Base-by-base conservation (phyloP, 1,284 basidiomycete genomes). In the Trichosporon sp. region DNA sequence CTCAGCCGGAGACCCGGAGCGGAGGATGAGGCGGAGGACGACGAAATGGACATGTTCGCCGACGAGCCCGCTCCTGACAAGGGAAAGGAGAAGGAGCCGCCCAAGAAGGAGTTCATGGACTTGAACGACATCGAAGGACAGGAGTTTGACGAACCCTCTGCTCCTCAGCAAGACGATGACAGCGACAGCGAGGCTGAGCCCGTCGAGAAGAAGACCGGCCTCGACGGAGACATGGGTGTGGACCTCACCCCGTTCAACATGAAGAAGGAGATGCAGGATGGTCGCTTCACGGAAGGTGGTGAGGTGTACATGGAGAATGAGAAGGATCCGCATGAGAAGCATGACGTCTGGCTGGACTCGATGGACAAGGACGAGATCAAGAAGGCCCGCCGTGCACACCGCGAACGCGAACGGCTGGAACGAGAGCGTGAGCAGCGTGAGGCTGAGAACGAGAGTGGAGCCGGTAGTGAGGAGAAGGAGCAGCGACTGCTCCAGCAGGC, bases 221-320 rank as follows among this genome's bases (percentile, higher is more conserved):
- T 79, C 11, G 79, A 81, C 44, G 77, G 76, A 32, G 92, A 92
- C 27, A 96, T 97, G 95, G 97, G 95, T 1, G 94, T 86, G 82
- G 92, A 95, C 77, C 81, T 98, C 13, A 95, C 93, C 8, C 91
- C 92, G 34, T 99, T 99, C 88, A 98, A 99, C 83, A 98, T 99
- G 97, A 92, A 95, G 74, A 91, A 92, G 74, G 97, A 99, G 87
- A 95, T 99, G 91, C 90, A 92, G 77, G 93, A 97, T 80, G 97
- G 97, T 35, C 92, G 94, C 76, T 98, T 99, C 85, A 91, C 94
- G 11, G 92, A 91, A 68, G 96, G 98, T 76, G 97, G 97, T 62
- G 81, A 83, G 67, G 89, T 84, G 69, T 98, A 95, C 80, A 87
- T 95, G 67, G 89, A 89, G 68, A 90, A 93, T 64, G 91, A 90